Evolutionary conservation across 2,329 filamentous ascomycete species (phyloP), one percentile per base, ranked within the genome.

Genomic region (Lasiodiplodia sp.): DNA sequence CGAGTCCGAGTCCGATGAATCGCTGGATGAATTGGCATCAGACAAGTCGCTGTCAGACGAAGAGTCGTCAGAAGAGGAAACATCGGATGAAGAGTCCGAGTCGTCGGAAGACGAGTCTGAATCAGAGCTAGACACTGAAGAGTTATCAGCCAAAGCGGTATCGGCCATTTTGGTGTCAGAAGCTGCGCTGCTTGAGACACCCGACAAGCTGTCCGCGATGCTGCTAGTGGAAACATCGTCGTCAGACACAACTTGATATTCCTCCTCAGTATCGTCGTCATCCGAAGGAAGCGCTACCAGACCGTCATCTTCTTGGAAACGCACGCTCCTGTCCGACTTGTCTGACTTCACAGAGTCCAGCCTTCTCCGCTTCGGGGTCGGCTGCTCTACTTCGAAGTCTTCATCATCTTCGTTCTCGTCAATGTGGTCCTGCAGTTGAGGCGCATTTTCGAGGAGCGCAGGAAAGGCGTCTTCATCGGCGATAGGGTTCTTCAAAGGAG

Each of bases 401-500:
- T 73, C 81, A 8, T 76, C 66, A 11, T 55, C 3, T 5, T 60
- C 23, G n/a, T 63, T 28, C 18, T 63, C 47, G 8, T 49, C 23
- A 25, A 10, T 12, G 8, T 62, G 25, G 12, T 49, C 23, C 31
- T 58, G 37, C 11, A 28, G 2, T 7, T 31, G 57, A 4, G 21
- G 31, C 5, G 14, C 38, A 18, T 28, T n/a, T n/a, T 57, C 58
- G 11, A 65, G 67, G 11, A 68, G 67, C 8, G 21, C 58, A 7
- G 49, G 25, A 16, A 47, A 16, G 12, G 38, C 4, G 34, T 79
- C 78, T 2, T 79, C 76, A 2, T 75, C 73, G 12, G 78, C 77
- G 72, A 47, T n/a, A 16, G 67, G 40, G 73, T 87, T 86, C 77
- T 96, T 96, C 70, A 90, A 86, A 1, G 93, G 90, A 0, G 92